phyloP scores from a whole-genome alignment of 257 asterid genomes.

The Solanum etuberosum region DNA sequence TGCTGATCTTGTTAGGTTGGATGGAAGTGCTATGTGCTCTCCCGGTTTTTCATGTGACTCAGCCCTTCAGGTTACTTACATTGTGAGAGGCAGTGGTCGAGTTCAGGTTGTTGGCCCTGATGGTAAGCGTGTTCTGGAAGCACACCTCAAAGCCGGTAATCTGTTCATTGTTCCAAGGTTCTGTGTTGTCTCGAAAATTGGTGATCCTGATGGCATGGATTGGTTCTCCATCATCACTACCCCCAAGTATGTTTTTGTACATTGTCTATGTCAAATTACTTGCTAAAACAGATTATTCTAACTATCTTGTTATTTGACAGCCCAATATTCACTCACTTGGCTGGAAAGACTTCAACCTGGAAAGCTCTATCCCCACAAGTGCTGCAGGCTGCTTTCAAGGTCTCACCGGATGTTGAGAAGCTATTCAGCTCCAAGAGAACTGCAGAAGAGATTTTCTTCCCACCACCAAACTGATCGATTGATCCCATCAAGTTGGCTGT shows the following conservation, averaged over 20 bases:
- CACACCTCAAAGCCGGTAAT: constrained; percentile 48
- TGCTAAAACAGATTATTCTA: background rate
- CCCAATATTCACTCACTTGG: constrained; percentile 52
- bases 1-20: constrained; percentile 74
- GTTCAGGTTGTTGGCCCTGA: constrained; percentile 71
- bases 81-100: constrained; percentile 79
- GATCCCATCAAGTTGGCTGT: background rate
- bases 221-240: constrained; percentile 94
- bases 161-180: constrained; percentile 73
- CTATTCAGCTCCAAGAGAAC: constrained; percentile 60
- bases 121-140: constrained; percentile 63
- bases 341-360: constrained; percentile 58
- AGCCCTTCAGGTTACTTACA: constrained; percentile 79
- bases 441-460: constrained; percentile 75
- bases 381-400: constrained; percentile 53
- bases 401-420: constrained; percentile 43
- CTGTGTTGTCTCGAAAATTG: constrained; percentile 76
- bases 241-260: background rate
- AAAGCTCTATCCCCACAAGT: constrained; percentile 54
- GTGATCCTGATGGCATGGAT: constrained; percentile 69
- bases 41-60: constrained; percentile 93
- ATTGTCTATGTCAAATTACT: background rate
- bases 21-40: constrained; percentile 79
- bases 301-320: constrained; percentile 13
- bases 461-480: constrained; percentile 42